Evolutionary conservation across 129 eudicot genomes (phyloP).

Genomic region (Dittrichia graveolens): DNA sequence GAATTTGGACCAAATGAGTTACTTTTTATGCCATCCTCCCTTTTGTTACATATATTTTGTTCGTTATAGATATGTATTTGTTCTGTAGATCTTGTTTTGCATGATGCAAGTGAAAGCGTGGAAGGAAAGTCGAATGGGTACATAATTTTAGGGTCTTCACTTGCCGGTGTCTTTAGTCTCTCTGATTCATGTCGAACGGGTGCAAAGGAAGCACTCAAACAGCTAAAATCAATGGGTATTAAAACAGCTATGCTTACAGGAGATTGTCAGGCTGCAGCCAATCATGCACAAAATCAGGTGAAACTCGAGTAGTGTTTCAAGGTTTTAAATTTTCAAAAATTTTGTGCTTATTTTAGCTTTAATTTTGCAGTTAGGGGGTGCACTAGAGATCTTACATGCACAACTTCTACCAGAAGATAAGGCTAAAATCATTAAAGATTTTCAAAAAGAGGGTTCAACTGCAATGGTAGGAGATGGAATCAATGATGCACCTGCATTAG

Average conservation of each 20-base stretch:
- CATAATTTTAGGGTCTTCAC: slow-evolving; percentile 53
- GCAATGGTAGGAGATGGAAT: slow-evolving; percentile 98
- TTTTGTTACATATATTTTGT: not conserved
- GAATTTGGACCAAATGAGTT: not conserved
- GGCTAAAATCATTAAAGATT: slow-evolving; percentile 55
- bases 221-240: slow-evolving; percentile 73
- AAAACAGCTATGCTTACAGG: slow-evolving; percentile 91
- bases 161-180: slow-evolving; percentile 65
- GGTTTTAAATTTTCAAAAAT: not conserved
- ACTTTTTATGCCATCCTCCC: not conserved
- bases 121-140: slow-evolving; percentile 75
- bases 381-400: slow-evolving; percentile 55
- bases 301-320: not conserved
- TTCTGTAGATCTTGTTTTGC: slow-evolving; percentile 43
- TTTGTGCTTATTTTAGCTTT: slow-evolving; percentile 12
- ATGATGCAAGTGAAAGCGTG: slow-evolving; percentile 29
- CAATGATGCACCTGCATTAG: slow-evolving; percentile 92
- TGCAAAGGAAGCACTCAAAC: slow-evolving; percentile 67
- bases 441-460: slow-evolving; percentile 55
- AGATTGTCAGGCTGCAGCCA: slow-evolving; percentile 75
- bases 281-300: slow-evolving; percentile 75
- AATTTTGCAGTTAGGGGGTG: slow-evolving; percentile 61
- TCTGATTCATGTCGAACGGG: slow-evolving; percentile 91
- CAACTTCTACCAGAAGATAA: slow-evolving; percentile 91
- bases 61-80: not conserved